Base-by-base conservation (phyloP, 2,329 filamentous ascomycete species). In the Endocalyx cinctus region DNA sequence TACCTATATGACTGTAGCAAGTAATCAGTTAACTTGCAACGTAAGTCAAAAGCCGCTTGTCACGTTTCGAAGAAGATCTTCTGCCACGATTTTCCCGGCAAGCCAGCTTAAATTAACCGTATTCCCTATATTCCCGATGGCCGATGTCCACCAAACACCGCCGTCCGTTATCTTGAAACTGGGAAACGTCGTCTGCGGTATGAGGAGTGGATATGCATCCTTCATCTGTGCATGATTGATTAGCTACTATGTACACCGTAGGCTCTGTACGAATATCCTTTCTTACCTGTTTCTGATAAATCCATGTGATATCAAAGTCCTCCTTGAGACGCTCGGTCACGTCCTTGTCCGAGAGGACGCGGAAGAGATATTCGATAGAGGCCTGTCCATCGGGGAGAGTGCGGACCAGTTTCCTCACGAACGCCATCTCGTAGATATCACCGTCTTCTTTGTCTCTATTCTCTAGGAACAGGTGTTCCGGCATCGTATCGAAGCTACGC, bases 131-230 rank as follows among this genome's bases (percentile, higher is more conserved):
- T 32, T 32, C 27, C 50, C 38, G 31, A 52, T 47, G 18, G 44
- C 29, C 1, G 46, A 43, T 15, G 50, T 51, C 47, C 49, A 52
- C 48, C 49, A 52, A 7, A 52, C 32, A n/a, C 46, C 46, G 11
- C 42, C 32, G 16, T 38, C 37, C 15, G 40, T 45, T 12, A 49
- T 27, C 23, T 34, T 31, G 35, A 53, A 50, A 1, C 38, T 17
- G 5, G 44, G 44, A 22, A 45, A 50, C 11, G 17, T 18, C 6
- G 19, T 32, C 6, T 35, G 15, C 8, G 44, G 46, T 14, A 34
- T 40, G 2, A 42, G 26, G 17, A 37, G 20, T 11, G 48, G 47
- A 25, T 49, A 46, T 1, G 44, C 50, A 10, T 48, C 41, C 22
- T 50, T 41, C 25, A 53, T 38, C 48, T 52, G 17, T 33, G 25